Evolutionary conservation across 371 early-diverging fungal species (phyloP).

Genomic region (Batkoa obscura): DNA sequence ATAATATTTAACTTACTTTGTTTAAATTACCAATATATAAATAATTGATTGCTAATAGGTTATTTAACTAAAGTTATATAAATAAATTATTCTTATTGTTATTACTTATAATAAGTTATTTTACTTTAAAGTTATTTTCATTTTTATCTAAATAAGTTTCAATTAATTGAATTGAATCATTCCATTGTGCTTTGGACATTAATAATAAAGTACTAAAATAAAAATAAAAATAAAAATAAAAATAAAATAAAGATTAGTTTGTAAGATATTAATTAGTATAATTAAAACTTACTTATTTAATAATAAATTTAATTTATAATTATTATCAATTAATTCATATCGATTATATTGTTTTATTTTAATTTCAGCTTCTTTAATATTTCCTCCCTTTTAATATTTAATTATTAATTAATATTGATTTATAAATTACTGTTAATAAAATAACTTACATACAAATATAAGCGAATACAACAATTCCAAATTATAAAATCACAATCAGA

Average conservation of each 20-base stretch:
- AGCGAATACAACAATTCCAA: not conserved
- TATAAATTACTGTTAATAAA: not conserved
- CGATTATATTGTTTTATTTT: no score
- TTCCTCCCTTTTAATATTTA: no score
- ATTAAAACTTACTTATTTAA: no score
- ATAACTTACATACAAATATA: not conserved
- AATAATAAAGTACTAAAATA: not conserved
- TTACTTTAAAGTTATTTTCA: not conserved
- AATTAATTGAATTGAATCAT: not conserved
- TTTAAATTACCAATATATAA: not conserved
- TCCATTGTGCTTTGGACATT: slow-evolving; percentile 1
- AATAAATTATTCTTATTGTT: not conserved
- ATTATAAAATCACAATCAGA: not conserved
- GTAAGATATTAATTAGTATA: no score
- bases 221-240: no score
- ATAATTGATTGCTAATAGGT: not conserved
- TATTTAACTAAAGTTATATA: not conserved
- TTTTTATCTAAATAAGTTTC: not conserved
- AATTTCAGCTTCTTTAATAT: no score
- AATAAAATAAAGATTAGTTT: no score
- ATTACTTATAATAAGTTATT: not conserved
- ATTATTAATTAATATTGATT: no score
- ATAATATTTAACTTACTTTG: not conserved
- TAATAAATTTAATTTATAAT: no score
- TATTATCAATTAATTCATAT: no score